These are phyloP conservation scores for Fusarium odoratissimum DNA, from an alignment of 2,329 filamentous ascomycete genomes.

Conservation along the genomic window DNA sequence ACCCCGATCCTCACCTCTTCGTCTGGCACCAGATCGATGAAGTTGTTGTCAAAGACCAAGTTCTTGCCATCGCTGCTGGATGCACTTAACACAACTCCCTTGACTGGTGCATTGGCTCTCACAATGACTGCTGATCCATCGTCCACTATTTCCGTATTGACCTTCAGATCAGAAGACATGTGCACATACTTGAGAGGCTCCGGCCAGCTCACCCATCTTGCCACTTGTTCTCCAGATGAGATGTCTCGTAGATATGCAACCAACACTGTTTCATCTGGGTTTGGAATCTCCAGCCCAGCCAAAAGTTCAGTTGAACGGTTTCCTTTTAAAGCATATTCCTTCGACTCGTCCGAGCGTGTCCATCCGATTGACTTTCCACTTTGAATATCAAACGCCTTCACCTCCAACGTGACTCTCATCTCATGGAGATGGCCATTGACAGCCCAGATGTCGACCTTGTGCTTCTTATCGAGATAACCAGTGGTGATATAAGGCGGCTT, in stretches of 20 bases:
- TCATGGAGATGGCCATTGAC: not conserved
- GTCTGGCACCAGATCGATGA: not conserved
- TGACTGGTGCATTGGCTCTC: not conserved
- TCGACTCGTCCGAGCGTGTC: accelerated
- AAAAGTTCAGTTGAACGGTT: not conserved
- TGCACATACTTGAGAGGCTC: not conserved
- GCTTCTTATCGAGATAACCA: not conserved
- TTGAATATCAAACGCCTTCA: not conserved
- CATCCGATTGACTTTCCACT: not conserved
- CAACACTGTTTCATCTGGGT: not conserved
- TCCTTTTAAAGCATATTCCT: not conserved
- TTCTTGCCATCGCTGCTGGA: accelerated
- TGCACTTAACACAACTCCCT: not conserved
- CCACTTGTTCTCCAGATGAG: accelerated
- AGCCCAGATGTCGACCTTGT: not conserved
- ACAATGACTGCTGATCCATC: not conserved
- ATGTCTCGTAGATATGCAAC: not conserved
- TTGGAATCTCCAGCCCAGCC: not conserved
- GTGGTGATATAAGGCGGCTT: constrained; percentile 13
- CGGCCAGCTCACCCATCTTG: constrained; percentile 17
- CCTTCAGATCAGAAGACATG: not conserved
- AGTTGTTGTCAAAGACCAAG: not conserved
- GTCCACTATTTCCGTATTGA: accelerated
- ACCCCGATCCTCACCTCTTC: not conserved
- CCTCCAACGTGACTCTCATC: not conserved